phyloP scores from a whole-genome alignment of 2,329 filamentous ascomycete genomes.

The Ophiognomonia clavigignenti-juglandacearum region DNA sequence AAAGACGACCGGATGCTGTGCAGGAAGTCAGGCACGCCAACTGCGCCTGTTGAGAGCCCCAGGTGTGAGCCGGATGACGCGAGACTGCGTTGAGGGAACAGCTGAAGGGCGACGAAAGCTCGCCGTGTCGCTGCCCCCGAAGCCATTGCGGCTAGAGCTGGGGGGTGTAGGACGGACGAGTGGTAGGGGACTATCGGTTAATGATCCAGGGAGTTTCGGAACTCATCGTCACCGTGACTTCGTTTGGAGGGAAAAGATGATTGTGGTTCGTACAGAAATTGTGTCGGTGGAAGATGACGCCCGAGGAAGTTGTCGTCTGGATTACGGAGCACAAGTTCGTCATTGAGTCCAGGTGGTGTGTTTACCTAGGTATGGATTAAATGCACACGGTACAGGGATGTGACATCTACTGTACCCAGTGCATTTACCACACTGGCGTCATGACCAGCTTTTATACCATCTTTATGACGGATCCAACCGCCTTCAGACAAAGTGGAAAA shows the following conservation, averaged over 20 bases:
- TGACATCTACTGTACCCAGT: too few species aligned
- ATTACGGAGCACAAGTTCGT: not conserved
- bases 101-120: slow-evolving; percentile 23
- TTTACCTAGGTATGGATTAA: too few species aligned
- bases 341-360: not conserved
- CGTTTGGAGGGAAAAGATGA: not conserved
- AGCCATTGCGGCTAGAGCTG: slow-evolving; percentile 35
- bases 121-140: slow-evolving; percentile 41
- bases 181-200: slow-evolving; percentile 7
- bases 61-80: slow-evolving; percentile 20
- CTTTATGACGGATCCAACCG: too few species aligned
- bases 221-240: slow-evolving; percentile 12
- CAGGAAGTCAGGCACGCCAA: slow-evolving; percentile 16
- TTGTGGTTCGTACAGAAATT: not conserved
- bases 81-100: slow-evolving; percentile 42
- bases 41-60: not conserved
- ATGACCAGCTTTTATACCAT: too few species aligned
- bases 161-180: not conserved
- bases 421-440: too few species aligned
- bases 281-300: not conserved
- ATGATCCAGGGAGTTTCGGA: not conserved
- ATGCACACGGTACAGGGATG: too few species aligned
- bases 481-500: too few species aligned
- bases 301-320: not conserved
- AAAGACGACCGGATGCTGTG: not conserved